Conservation (phyloP, 306 rosid species). For the Malus sylvestris region DNA sequence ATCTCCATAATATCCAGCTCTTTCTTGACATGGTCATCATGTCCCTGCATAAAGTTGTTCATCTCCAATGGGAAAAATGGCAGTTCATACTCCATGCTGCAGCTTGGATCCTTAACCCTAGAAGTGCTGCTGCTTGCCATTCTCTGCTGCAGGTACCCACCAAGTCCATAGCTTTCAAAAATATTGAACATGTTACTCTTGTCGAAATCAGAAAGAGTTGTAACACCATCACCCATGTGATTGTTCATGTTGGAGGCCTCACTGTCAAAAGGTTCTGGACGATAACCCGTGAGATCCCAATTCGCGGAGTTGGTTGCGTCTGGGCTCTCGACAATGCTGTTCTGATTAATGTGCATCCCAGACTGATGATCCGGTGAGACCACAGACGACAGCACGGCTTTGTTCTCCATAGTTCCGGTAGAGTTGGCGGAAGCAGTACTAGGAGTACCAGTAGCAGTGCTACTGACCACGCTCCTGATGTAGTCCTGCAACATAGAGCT, state of each 20-base stretch:
- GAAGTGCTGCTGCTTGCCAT: background rate
- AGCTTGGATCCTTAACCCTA: background rate
- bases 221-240: background rate
- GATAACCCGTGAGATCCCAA: background rate
- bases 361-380: background rate
- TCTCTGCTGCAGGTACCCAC: background rate
- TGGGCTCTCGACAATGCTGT: background rate
- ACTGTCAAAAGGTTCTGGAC: background rate
- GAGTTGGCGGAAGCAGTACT: background rate
- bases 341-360: background rate
- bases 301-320: background rate
- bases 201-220: background rate
- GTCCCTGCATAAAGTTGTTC: conserved; percentile 17
- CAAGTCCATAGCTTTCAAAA: background rate
- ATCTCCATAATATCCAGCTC: conserved; percentile 42
- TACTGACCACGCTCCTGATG: conserved; percentile 23
- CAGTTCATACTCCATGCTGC: conserved; percentile 7
- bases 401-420: background rate
- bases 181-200: background rate
- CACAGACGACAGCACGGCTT: background rate
- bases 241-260: background rate
- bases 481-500: conserved; percentile 38
- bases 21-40: conserved; percentile 6
- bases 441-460: background rate
- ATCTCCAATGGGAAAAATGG: conserved; percentile 19